Evolutionary conservation across 257 asterid genomes (phyloP), one percentile per base, ranked within the genome.

Genomic region (Solanum sejunctum): DNA sequence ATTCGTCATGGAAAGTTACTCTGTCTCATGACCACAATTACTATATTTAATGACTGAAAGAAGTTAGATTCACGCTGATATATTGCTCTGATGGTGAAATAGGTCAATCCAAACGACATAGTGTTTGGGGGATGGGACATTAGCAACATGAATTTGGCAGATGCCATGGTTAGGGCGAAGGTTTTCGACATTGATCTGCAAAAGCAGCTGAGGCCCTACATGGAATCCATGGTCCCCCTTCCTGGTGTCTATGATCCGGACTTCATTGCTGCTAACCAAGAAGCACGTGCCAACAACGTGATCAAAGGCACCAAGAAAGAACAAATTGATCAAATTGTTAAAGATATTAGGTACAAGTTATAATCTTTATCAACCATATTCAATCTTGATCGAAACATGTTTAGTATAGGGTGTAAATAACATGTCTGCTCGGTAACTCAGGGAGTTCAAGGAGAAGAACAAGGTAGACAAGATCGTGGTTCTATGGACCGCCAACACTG

Each of bases 81-180:
- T 83, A 2, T 56, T 87, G 82, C 78, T 82, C 20, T 84, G 92
- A 67, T 16, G 4, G 8, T 84, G 89, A 85, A 67, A 60, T 63
- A 97, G 99, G 99, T 97, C 26, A 92, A 95, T 86, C 98, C 98
- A 4, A 97, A 95, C 57, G 98, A 97, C 84, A 84, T 95, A 58
- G 95, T 97, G 6, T 97, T 97, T 88, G 99, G 99, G 58, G 99
- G 99, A 79, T 97, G 99, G 99, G 99, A 97, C 92, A 97, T 97
- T 60, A 97, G 97, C 85, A 90, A 91, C 90, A 91, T 97, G 99
- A 95, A 97, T 71, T 84, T 97, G 91, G 99, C 96, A 21, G 99
- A 97, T 84, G 97, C 98, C 82, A 93, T 97, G 99, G 98, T 97
- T 49, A 90, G 99, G 89, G 98, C 96, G 13, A 95, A 89, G 87